Percentiles rank a stretch among this genome's conserved stretches.
Evolutionary conservation across 2,329 filamentous ascomycete genomes (phyloP).

Genomic region (Coniosporium tulheliwenetii): DNA sequence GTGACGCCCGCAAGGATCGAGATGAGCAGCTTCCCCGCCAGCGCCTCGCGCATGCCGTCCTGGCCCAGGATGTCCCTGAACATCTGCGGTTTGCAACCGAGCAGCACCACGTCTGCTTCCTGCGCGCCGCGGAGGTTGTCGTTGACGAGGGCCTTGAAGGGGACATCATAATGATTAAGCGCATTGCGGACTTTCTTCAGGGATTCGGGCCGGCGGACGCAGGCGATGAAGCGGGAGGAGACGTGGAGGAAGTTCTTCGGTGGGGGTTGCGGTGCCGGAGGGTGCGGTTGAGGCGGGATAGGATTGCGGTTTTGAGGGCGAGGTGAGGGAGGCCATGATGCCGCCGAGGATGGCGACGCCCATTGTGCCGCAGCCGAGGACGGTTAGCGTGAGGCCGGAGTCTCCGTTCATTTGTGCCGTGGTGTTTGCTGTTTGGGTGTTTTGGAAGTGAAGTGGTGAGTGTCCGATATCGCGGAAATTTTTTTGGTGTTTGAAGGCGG

Average conservation of each 20-base stretch:
- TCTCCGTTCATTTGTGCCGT: slow-evolving; percentile 17
- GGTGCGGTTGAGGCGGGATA: slow-evolving; percentile 17
- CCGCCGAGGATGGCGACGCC: slow-evolving; percentile 72
- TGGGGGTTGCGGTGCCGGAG: slow-evolving; percentile 20
- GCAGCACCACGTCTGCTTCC: slow-evolving; percentile 56
- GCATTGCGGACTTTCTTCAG: slow-evolving; percentile 52
- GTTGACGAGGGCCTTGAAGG: slow-evolving; percentile 52
- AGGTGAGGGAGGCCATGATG: slow-evolving; percentile 54
- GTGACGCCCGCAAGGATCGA: slow-evolving; percentile 68
- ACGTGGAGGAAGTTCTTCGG: slow-evolving; percentile 30
- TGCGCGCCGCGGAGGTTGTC: slow-evolving; percentile 54
- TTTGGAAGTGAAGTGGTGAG: background rate
- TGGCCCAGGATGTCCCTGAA: slow-evolving; percentile 51
- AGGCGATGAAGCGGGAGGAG: slow-evolving; percentile 68
- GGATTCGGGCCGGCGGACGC: slow-evolving; percentile 55
- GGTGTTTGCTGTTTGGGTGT: background rate
- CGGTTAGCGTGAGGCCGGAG: slow-evolving; percentile 51
- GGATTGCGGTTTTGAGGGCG: slow-evolving; percentile 23
- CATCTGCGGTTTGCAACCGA: slow-evolving; percentile 70
- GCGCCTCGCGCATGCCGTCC: slow-evolving; percentile 53
- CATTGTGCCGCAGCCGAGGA: slow-evolving; percentile 76
- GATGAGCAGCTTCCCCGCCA: slow-evolving; percentile 67
- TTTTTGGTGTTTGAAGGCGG: too few species aligned
- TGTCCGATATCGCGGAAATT: too few species aligned
- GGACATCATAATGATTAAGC: slow-evolving; percentile 45